A percentile compares a stretch with the other conserved stretches of the same genome.
phyloP scores from a whole-genome alignment of 495 filamentous ascomycete genomes.

The Talaromyces liani region DNA sequence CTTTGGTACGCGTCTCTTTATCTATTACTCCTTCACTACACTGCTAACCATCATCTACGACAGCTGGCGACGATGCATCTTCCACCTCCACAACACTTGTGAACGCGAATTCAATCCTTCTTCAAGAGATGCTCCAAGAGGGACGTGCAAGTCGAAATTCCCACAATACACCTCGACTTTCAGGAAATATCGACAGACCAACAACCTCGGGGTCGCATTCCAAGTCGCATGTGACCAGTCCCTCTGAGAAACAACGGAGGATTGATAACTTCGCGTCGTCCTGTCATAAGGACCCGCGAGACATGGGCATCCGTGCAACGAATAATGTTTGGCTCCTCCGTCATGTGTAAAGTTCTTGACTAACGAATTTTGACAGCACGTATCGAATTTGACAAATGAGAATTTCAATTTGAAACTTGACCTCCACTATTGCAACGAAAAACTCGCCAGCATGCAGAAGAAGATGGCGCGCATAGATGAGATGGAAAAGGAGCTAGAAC shows the following conservation, averaged over 20 bases:
- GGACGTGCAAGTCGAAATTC: slow-evolving; percentile 34
- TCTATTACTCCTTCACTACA: not conserved
- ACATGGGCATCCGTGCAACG: slow-evolving; percentile 45
- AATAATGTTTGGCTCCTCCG: slow-evolving; percentile 31
- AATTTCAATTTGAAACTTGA: slow-evolving; percentile 52
- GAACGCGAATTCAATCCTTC: slow-evolving; percentile 36
- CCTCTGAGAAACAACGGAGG: slow-evolving; percentile 29
- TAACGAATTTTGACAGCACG: slow-evolving; percentile 22
- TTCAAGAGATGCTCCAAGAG: slow-evolving; percentile 43
- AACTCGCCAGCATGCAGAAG: slow-evolving; percentile 58
- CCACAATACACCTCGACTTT: slow-evolving; percentile 21
- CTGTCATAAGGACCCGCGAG: slow-evolving; percentile 27
- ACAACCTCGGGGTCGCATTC: slow-evolving; percentile 23
- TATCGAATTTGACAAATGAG: slow-evolving; percentile 46
- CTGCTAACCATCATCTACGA: slow-evolving; percentile 13
- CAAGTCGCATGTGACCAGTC: slow-evolving; percentile 24
- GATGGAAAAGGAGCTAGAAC: slow-evolving; percentile 57
- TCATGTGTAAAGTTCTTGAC: not conserved
- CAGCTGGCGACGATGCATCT: slow-evolving; percentile 16
- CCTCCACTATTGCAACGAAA: slow-evolving; percentile 61
- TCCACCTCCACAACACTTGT: slow-evolving; percentile 14
- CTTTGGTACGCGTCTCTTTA: not conserved
- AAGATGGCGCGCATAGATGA: slow-evolving; percentile 62
- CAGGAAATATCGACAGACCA: slow-evolving; percentile 21
- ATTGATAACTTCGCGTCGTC: slow-evolving; percentile 18